Evolutionary conservation across 805 yeast genomes (phyloP).

Genomic region (Lachancea quebecensis): DNA sequence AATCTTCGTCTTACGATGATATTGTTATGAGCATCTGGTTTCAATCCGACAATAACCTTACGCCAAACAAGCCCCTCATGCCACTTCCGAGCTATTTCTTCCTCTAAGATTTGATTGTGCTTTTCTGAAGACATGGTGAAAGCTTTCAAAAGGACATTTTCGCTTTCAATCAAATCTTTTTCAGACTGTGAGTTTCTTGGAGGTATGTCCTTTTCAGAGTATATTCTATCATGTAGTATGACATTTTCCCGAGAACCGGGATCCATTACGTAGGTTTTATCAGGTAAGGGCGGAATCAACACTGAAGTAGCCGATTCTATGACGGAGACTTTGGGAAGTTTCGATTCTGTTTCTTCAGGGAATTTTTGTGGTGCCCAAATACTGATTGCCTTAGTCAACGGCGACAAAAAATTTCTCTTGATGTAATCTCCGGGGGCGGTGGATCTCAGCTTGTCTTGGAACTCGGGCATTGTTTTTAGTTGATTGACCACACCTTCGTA

Average conservation of each 20-base stretch:
- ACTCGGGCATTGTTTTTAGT: constrained; percentile 30
- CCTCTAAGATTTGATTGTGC: constrained; percentile 38
- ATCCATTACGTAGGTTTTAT: constrained; percentile 51
- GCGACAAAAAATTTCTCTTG: constrained; percentile 30
- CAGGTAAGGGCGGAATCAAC: constrained; percentile 65
- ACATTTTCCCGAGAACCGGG: constrained; percentile 52
- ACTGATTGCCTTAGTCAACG: constrained; percentile 41
- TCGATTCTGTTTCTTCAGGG: constrained; percentile 14
- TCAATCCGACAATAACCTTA: constrained; percentile 56
- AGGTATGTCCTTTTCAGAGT: constrained; percentile 46
- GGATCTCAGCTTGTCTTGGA: constrained; percentile 7
- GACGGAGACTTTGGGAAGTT: constrained; percentile 59
- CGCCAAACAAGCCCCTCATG: constrained; percentile 66
- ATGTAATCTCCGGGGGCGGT: constrained; percentile 15
- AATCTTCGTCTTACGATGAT: constrained; percentile 64
- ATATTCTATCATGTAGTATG: constrained; percentile 64
- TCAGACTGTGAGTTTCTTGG: constrained; percentile 10
- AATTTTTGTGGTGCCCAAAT: constrained; percentile 36
- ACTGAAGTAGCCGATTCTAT: constrained; percentile 63
- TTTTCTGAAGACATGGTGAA: constrained; percentile 26
- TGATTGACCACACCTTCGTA: constrained; percentile 41
- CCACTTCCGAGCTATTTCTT: constrained; percentile 61
- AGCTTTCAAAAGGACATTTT: constrained; percentile 30
- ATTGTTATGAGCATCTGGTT: constrained; percentile 75
- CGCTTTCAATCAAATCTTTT: constrained; percentile 14